phyloP scores from a whole-genome alignment of 805 yeast genomes.

The Saturnispora kantuleensis region DNA sequence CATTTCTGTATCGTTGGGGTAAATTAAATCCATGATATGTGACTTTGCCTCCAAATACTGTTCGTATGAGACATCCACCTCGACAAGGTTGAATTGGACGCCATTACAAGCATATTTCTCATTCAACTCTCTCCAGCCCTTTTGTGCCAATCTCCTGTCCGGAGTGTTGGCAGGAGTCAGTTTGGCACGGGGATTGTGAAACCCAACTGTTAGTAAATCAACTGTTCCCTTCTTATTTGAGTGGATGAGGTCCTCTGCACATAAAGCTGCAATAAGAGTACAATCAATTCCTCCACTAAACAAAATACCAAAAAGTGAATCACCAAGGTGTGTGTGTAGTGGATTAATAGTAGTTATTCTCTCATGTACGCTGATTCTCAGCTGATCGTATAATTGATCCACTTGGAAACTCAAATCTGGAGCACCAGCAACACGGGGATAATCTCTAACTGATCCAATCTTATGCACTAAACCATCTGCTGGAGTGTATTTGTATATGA shows the following conservation, averaged over 20 bases:
- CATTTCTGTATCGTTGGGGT: conserved; percentile 86
- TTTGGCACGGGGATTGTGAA: conserved; percentile 77
- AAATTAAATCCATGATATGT: conserved; percentile 56
- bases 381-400: conserved; percentile 18
- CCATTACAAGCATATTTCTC: conserved; percentile 30
- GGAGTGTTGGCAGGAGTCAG: conserved; percentile 60
- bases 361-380: conserved; percentile 33
- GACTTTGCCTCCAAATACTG: conserved; percentile 45
- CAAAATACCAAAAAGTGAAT: conserved; percentile 43
- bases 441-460: neutral
- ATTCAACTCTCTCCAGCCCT: conserved; percentile 47
- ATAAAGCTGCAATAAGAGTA: conserved; percentile 59
- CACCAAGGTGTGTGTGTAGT: conserved; percentile 25
- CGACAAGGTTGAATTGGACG: conserved; percentile 40
- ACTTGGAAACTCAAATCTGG: conserved; percentile 4
- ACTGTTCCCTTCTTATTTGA: conserved; percentile 24
- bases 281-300: conserved; percentile 97
- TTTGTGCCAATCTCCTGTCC: conserved; percentile 67
- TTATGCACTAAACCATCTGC: conserved; percentile 12
- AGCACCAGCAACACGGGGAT: neutral
- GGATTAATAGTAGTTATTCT: conserved; percentile 59
- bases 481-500: conserved; percentile 36
- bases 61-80: conserved; percentile 63
- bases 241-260: conserved; percentile 24
- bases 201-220: conserved; percentile 86